Evolutionary conservation across 2,329 filamentous ascomycete genomes (phyloP), one percentile per base, ranked within the genome.

Genomic region (Colletotrichum filicis): DNA sequence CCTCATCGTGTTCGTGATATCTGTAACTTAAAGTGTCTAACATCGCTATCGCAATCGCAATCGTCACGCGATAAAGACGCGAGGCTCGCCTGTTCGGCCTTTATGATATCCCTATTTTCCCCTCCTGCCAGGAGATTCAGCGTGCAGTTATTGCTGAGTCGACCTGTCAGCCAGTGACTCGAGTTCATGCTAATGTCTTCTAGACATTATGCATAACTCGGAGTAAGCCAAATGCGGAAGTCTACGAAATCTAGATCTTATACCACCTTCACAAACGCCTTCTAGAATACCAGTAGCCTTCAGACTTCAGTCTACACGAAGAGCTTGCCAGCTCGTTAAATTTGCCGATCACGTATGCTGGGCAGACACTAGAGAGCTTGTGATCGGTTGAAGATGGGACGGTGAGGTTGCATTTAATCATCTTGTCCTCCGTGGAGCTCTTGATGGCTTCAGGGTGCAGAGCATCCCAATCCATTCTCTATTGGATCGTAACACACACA

Each of bases 1-100:
- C 5, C 16, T 57, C 12, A 57, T 30, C n/a, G 52, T 26, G 24
- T 24, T 55, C 52, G 24, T 28, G 22, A 26, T 49, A n/a, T n/a
- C 42, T 22, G 19, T 22, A 49, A n/a, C 42, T 55, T 28, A 5
- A 55, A 12, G 5, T 8, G 24, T 22, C 5, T 1, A 26, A 14
- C 3, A 9, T 64, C 60, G 66, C 52, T 53, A 42, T 67, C 65
- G 56, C 42, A 42, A 32, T 67, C 65, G 65, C 28, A 3, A n/a
- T 60, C 37, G 59, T 49, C 28, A 14, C 9, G 12, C 61, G 30
- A 35, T 35, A 28, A 4, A 26, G 19, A 28, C 26, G 53, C 22
- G 8, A 19, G 16, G 28, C 46, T 64, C 49, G 61, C 49, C 19
- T 35, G 3, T 19, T 55, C 30, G 9, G 49, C 16, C 59, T 49